Evolutionary conservation across 768 basidiomycete genomes (phyloP), one percentile per base, ranked within the genome.

Genomic region (Boletus rubescentipes): DNA sequence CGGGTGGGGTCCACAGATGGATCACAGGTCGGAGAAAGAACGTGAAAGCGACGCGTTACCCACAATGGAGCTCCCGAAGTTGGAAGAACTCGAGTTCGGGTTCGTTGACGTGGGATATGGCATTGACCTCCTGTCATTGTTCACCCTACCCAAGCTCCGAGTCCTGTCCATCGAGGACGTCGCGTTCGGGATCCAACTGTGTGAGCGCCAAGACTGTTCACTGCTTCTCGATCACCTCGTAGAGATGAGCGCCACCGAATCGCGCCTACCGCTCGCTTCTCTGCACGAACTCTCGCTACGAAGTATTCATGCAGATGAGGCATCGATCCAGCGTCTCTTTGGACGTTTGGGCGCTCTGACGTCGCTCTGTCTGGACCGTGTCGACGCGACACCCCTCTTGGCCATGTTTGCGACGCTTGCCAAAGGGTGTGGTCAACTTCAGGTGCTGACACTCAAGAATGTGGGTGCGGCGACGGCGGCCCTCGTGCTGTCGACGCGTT

Each of bases 1-100:
- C 11, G 84, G 83, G 3, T 79, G 82, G 73, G 83, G 82, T 15
- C 80, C 81, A 2, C 70, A 62, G 44, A 62, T 77, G 32, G 55
- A 65, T 30, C 18, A 15, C 31, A 26, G 20, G 9, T 15, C 7
- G 31, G 36, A 46, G 21, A 31, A 37, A 14, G 36, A 31, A 38
- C 26, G 14, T 5, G 47, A 1, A 20, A 18, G 37, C 36, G 45
- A 55, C 11, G 23, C 11, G 38, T 53, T 46, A 26, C 52, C 54
- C 31, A 53, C 35, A 46, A 67, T 74, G 46, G 53, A 54, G 29
- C 62, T 77, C 20, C 61, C 61, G 14, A 61, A 51, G n/a, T 61
- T 79, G 43, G 67, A 61, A 7, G 57, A 63, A 29, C 69, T 79
- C 45, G 64, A 67, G 34, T 67, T 79, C 47, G 79, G 79, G n/a